Evolutionary conservation across 495 filamentous ascomycete genomes (phyloP).

Genomic region (Penicillium arizonense): DNA sequence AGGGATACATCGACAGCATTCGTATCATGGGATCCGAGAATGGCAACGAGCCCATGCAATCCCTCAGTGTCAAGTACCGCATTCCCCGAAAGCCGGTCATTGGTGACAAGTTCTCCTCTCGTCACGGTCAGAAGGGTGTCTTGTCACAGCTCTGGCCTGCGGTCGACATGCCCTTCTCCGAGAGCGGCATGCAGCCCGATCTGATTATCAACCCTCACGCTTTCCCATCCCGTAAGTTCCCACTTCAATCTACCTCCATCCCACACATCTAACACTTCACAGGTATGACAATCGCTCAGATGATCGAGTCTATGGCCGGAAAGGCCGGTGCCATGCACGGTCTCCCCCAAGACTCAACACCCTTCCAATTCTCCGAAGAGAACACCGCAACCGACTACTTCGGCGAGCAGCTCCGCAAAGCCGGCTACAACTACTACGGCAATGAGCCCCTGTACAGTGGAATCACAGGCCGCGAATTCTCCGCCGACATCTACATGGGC

Average conservation of each 20-base stretch:
- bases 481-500: conserved; percentile 94
- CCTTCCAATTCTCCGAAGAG: conserved; percentile 90
- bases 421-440: conserved; percentile 96
- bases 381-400: conserved; percentile 94
- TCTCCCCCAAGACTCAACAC: conserved; percentile 89
- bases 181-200: conserved; percentile 95
- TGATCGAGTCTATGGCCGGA: conserved; percentile 94
- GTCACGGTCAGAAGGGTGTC: conserved; percentile 64
- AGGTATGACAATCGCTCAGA: conserved; percentile 98
- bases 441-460: conserved; percentile 98
- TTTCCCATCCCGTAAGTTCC: conserved; percentile 82
- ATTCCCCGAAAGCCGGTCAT: conserved; percentile 89
- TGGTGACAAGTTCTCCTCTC: conserved; percentile 65
- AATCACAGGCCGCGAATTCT: conserved; percentile 90
- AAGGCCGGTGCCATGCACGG: conserved; percentile 94
- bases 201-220: conserved; percentile 99
- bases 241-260: background rate
- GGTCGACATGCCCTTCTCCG: conserved; percentile 94
- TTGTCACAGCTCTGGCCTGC: conserved; percentile 95
- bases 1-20: conserved; percentile 88
- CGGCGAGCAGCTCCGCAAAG: conserved; percentile 87
- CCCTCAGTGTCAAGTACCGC: conserved; percentile 87
- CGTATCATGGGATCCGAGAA: conserved; percentile 80
- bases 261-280: conserved; percentile 10
- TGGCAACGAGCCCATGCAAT: conserved; percentile 78